Base-by-base conservation (phyloP, 371 early-diverging fungal species). In the Apophysomyces trapeziformis region DNA sequence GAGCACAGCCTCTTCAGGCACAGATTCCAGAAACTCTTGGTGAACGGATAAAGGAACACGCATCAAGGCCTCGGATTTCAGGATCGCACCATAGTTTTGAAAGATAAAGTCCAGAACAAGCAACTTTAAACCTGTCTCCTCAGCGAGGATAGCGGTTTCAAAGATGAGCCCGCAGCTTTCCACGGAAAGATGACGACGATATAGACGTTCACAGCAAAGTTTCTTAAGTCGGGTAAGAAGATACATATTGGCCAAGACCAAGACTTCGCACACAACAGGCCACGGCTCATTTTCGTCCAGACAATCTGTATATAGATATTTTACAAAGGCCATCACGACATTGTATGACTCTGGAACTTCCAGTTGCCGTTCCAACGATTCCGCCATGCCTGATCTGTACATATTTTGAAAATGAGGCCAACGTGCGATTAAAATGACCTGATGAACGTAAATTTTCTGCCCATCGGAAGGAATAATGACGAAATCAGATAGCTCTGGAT, bases 371-470 rank as follows among this genome's bases (percentile, higher is more conserved):
- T 74, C 67, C 38, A 80, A 71, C 12, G 86, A 72, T 66, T 90
- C 90, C 9, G 73, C 75, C 89, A 87, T 88, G 32, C 88, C 89
- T 0, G 84, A 82, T 41, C 80, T 78, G 61, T 80, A 68, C 70
- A 88, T 68, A 63, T 85, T 86, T 45, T 72, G 65, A 64, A 89
- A 90, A 63, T 88, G 86, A 0, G 89, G 84, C 90, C 90, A 90
- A 14, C 90, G 83, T 7, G 87, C 72, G 47, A 84, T 70, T 2
- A 90, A 69, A n/a, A 90, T 78, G 62, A 87, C 82, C 60, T 82
- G 78, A 56, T 90, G 90, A 4, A 82, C 89, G 45, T 79, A 75
- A 35, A 90, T 84, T 47, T 76, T 73, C 63, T 61, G 70, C 7
- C 71, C 78, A 70, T 72, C 74, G 21, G 68, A 71, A 41, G 70